These are phyloP conservation scores for Echinosophora koreensis DNA, from an alignment of 306 rosid species.

Conservation along the genomic window DNA sequence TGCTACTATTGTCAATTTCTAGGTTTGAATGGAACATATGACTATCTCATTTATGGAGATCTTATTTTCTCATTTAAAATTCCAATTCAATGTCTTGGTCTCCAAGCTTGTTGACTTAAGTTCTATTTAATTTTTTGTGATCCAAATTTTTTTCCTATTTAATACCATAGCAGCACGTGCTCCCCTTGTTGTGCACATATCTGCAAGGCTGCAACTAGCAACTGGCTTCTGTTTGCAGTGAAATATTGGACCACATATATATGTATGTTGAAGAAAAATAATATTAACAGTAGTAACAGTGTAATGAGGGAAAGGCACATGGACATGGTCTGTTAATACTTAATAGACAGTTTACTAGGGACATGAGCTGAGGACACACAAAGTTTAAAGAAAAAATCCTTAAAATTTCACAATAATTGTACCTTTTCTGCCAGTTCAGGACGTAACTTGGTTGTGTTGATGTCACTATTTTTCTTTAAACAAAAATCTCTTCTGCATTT, in stretches of 20 bases:
- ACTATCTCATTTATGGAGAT: not conserved
- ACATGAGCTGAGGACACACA: constrained; percentile 38
- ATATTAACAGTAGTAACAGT: constrained; percentile 2
- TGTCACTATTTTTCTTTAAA: not conserved
- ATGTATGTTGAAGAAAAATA: not conserved
- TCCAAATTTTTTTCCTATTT: not conserved
- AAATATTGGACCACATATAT: constrained; percentile 28
- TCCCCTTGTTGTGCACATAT: not conserved
- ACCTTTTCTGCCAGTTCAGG: constrained; percentile 17
- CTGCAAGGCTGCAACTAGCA: not conserved
- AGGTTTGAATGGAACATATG: constrained; percentile 36
- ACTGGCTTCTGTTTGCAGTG: constrained; percentile 25
- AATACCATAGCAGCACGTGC: constrained; percentile 43
- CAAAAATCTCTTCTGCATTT: not conserved
- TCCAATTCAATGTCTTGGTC: constrained; percentile 53
- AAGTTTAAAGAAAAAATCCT: not conserved
- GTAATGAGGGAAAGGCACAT: constrained; percentile 29
- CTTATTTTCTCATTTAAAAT: constrained; percentile 25
- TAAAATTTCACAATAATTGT: constrained; percentile 19
- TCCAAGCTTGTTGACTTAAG: constrained; percentile 46
- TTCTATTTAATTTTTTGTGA: constrained; percentile 19
- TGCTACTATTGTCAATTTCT: constrained; percentile 38
- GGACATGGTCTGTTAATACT: constrained; percentile 51
- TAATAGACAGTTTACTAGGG: constrained; percentile 51
- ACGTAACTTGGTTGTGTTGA: not conserved